Evolutionary conservation across 2,329 filamentous ascomycete genomes (phyloP).

Genomic region (Ascomycota sp.): DNA sequence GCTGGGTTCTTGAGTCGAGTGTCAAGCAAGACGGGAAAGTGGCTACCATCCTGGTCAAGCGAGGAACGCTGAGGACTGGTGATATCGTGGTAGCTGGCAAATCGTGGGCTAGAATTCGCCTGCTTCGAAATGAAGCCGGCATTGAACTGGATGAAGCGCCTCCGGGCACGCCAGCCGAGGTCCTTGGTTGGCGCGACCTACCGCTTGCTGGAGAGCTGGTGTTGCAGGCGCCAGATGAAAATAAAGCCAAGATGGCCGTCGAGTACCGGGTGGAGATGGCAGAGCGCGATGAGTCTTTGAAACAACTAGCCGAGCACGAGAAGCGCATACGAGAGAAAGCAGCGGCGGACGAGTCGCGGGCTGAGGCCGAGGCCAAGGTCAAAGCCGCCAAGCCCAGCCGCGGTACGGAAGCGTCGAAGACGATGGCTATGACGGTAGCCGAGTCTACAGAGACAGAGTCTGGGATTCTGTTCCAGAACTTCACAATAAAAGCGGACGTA

Average conservation of each 20-base stretch:
- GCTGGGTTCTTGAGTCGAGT: constrained; percentile 83
- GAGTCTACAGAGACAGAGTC: constrained; percentile 14
- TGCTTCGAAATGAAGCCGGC: constrained; percentile 70
- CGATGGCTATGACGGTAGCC: neutral
- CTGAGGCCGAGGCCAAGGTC: constrained; percentile 14
- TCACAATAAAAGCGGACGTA: constrained; percentile 84
- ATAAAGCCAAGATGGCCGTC: constrained; percentile 57
- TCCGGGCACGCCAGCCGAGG: constrained; percentile 77
- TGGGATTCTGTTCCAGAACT: constrained; percentile 41
- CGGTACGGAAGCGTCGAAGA: no score
- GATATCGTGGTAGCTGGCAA: constrained; percentile 74
- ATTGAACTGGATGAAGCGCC: constrained; percentile 48
- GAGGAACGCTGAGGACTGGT: constrained; percentile 64
- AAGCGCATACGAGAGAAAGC: constrained; percentile 36
- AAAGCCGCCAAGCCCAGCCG: no score
- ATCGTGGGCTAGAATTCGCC: constrained; percentile 73
- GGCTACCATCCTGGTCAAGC: constrained; percentile 73
- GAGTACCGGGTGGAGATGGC: constrained; percentile 53
- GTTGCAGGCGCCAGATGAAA: constrained; percentile 62
- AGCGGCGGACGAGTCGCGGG: constrained; percentile 16
- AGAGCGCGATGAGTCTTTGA: constrained; percentile 53
- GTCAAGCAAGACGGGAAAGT: constrained; percentile 70
- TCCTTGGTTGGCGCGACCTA: constrained; percentile 77
- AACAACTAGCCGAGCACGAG: constrained; percentile 59
- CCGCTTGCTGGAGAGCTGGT: constrained; percentile 75